Percentiles rank a stretch among this genome's conserved stretches.
These are phyloP conservation scores for Schizophyllum amplum DNA, from an alignment of 1,284 basidiomycete species.

Conservation along the genomic window DNA sequence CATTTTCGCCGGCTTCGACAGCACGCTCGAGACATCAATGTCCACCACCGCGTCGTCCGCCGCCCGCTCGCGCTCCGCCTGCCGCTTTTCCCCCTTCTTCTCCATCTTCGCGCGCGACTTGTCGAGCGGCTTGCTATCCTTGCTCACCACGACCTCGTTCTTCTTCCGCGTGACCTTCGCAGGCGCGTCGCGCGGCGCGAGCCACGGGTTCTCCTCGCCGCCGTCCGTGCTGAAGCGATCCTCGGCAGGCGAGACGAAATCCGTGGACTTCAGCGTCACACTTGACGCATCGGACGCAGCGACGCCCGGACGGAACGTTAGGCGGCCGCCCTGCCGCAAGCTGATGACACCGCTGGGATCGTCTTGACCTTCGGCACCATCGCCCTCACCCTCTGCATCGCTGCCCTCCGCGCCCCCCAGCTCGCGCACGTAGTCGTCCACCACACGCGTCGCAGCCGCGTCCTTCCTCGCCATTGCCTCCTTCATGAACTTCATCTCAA, in stretches of 20 bases:
- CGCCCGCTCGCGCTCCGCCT: slow-evolving; percentile 30
- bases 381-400: slow-evolving; percentile 28
- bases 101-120: slow-evolving; percentile 64
- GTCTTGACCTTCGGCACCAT: slow-evolving; percentile 26
- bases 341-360: slow-evolving; percentile 24
- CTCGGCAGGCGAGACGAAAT: not conserved
- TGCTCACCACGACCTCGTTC: slow-evolving; percentile 62
- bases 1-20: slow-evolving; percentile 27
- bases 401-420: slow-evolving; percentile 36
- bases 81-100: slow-evolving; percentile 45
- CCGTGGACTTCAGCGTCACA: not conserved
- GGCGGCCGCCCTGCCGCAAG: slow-evolving; percentile 50
- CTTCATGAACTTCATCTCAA: slow-evolving; percentile 95
- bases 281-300: not conserved
- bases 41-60: slow-evolving; percentile 74
- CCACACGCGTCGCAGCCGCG: slow-evolving; percentile 47
- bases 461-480: slow-evolving; percentile 72
- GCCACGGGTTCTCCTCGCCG: slow-evolving; percentile 60
- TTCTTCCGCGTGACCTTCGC: slow-evolving; percentile 42
- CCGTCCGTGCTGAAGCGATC: not conserved
- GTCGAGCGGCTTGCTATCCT: slow-evolving; percentile 46
- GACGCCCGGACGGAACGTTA: slow-evolving; percentile 19
- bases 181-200: slow-evolving; percentile 28
- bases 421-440: slow-evolving; percentile 66
- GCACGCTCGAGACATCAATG: slow-evolving; percentile 52